phyloP scores from a whole-genome alignment of 257 asterid genomes.

The Nicotiana noctiflora region DNA sequence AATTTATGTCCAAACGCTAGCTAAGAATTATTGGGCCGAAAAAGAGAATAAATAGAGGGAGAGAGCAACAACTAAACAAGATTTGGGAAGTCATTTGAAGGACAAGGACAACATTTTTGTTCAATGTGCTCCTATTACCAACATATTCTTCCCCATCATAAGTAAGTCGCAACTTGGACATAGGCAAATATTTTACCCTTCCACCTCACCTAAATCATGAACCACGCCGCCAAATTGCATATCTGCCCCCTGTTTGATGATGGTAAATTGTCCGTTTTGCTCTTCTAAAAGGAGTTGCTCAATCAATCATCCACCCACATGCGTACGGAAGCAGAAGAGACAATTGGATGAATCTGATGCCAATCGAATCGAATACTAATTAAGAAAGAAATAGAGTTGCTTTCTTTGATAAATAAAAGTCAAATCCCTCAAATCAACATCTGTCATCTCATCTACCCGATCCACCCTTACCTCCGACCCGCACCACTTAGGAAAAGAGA shows the following conservation, averaged over 20 bases:
- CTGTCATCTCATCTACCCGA: background rate
- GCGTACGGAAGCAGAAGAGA: background rate
- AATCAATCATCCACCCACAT: background rate
- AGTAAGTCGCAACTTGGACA: no score
- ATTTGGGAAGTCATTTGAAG: background rate
- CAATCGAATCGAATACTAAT: background rate
- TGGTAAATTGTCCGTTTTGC: background rate
- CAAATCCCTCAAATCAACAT: background rate
- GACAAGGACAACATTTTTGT: background rate
- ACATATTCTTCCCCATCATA: no score
- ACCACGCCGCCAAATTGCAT: background rate
- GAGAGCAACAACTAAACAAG: background rate
- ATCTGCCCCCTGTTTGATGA: background rate
- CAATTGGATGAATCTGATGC: constrained; percentile 3
- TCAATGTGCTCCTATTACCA: background rate
- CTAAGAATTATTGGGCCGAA: no score
- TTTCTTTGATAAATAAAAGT: background rate
- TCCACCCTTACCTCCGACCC: background rate
- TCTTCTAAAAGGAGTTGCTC: background rate
- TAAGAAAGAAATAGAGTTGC: background rate
- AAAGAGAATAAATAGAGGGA: no score
- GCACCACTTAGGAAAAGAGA: background rate
- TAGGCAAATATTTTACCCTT: background rate
- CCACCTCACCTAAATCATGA: background rate
- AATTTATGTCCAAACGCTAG: no score